A percentile compares a stretch with the other conserved stretches of the same genome.
Evolutionary conservation across 257 asterid genomes (phyloP).

Genomic region (Linaria vulgaris): DNA sequence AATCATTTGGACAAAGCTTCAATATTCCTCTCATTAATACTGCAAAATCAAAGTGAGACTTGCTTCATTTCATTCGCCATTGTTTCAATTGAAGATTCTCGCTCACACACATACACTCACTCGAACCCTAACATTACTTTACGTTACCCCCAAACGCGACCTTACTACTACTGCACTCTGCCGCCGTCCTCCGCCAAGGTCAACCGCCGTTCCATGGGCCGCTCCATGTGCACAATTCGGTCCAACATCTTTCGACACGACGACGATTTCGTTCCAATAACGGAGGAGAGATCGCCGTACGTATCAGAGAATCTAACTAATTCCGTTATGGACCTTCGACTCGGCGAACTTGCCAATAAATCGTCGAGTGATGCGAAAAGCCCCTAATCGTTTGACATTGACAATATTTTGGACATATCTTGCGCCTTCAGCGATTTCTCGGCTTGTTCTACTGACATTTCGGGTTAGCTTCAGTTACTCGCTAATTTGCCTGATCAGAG

Average conservation of each 20-base stretch:
- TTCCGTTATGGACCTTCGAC: conserved; percentile 52
- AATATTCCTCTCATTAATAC: background rate
- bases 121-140: conserved; percentile 7
- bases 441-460: conserved; percentile 61
- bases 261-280: conserved; percentile 21
- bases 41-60: background rate
- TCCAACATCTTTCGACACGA: conserved; percentile 40
- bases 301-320: conserved; percentile 46
- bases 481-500: conserved; percentile 41
- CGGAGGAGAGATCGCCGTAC: conserved; percentile 15
- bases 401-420: conserved; percentile 42
- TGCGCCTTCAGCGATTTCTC: conserved; percentile 70
- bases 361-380: conserved; percentile 23
- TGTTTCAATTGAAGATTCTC: conserved; percentile 44
- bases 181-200: conserved; percentile 31
- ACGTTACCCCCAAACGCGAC: conserved; percentile 27
- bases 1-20: background rate
- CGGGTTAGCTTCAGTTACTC: conserved; percentile 65
- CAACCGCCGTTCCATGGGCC: conserved; percentile 45
- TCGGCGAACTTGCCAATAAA: conserved; percentile 48
- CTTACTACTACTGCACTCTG: conserved; percentile 44
- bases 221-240: conserved; percentile 40
- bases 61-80: conserved; percentile 18
- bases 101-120: conserved; percentile 22
- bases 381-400: conserved; percentile 18